A percentile compares a stretch with the other conserved stretches of the same genome.
These are phyloP conservation scores for Capniomyces stellatus DNA, from an alignment of 371 early-diverging fungal species.

Conservation along the genomic window DNA sequence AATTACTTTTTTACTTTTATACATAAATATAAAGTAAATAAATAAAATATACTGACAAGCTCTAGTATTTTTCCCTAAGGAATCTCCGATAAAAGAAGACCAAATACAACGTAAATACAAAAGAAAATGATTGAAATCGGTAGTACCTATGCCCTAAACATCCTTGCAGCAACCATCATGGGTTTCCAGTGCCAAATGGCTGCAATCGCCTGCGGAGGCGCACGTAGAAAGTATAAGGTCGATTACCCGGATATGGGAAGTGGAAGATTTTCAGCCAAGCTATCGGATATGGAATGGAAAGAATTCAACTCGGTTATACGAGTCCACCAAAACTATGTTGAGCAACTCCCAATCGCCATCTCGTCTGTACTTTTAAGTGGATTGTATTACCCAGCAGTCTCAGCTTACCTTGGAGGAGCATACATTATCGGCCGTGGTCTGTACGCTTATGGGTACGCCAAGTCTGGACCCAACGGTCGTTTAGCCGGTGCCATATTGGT, in stretches of 20 bases:
- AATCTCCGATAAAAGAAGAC: no score
- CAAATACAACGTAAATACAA: no score
- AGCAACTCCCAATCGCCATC: conserved; percentile 19
- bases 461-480: conserved; percentile 24
- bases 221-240: conserved; percentile 11
- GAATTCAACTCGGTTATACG: conserved; percentile 25
- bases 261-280: conserved; percentile 25
- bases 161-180: conserved; percentile 21
- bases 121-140: conserved; percentile 8
- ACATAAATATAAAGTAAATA: no score
- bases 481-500: neutral
- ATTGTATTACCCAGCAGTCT: conserved; percentile 21
- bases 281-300: conserved; percentile 23
- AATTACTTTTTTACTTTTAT: neutral
- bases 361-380: conserved; percentile 21
- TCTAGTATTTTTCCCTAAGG: no score
- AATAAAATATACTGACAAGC: no score
- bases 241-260: conserved; percentile 24
- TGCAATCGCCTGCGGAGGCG: conserved; percentile 14
- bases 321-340: conserved; percentile 25
- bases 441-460: conserved; percentile 23
- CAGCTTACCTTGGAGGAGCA: conserved; percentile 19
- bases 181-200: conserved; percentile 15
- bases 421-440: conserved; percentile 25
- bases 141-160: conserved; percentile 22